Evolutionary conservation across 1,284 basidiomycete genomes (phyloP).

Genomic region (Spongiforma sp.): DNA sequence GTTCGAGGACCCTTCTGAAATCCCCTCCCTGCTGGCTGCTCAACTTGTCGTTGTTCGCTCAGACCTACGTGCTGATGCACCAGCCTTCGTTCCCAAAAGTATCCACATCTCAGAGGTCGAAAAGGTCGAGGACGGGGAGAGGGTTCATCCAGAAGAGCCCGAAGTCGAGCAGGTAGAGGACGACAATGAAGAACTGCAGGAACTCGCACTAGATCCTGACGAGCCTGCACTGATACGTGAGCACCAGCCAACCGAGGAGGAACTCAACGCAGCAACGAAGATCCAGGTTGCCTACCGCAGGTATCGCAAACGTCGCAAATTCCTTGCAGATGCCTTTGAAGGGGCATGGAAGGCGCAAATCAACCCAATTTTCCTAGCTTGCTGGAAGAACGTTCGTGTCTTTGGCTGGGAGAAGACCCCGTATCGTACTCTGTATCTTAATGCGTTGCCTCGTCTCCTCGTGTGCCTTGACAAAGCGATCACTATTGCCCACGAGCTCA

Average conservation of each 20-base stretch:
- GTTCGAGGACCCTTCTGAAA: conserved; percentile 22
- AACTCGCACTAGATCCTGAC: not conserved
- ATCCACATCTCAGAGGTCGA: not conserved
- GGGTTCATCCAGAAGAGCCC: conserved; percentile 1
- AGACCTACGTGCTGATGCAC: conserved; percentile 16
- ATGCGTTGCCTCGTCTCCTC: conserved; percentile 54
- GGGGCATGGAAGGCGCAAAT: conserved; percentile 32
- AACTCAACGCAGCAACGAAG: conserved; percentile 20
- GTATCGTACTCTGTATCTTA: conserved; percentile 53
- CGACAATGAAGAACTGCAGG: conserved; percentile 30
- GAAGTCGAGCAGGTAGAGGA: conserved; percentile 22
- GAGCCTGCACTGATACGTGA: conserved; percentile 15
- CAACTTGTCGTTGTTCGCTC: conserved; percentile 22
- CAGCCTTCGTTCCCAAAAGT: conserved; percentile 22
- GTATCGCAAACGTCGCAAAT: conserved; percentile 30
- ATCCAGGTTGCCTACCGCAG: conserved; percentile 25
- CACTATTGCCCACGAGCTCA: conserved; percentile 33
- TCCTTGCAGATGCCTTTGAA: conserved; percentile 32
- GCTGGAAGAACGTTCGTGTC: conserved; percentile 34
- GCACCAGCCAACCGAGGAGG: conserved; percentile 27
- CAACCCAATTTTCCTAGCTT: conserved; percentile 40
- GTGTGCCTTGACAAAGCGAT: conserved; percentile 48
- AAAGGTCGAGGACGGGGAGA: conserved; percentile 1
- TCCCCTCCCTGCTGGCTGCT: conserved; percentile 24
- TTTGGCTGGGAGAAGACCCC: conserved; percentile 40